Base-by-base conservation (phyloP, 352 stramenopile species). In the Phytophthora capsici region DNA sequence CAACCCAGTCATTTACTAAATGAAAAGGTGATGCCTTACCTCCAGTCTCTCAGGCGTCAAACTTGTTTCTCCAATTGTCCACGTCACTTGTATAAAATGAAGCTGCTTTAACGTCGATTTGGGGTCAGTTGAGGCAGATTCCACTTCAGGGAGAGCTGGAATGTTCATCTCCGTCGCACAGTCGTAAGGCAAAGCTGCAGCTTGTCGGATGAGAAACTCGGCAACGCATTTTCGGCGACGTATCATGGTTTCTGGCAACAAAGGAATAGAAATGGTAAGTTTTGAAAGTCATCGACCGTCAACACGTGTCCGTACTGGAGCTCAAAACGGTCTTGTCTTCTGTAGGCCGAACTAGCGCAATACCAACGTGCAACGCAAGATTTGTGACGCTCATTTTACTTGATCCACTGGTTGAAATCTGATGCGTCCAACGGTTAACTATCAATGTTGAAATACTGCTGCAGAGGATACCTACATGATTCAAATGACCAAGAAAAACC, bases 201-300 rank as follows among this genome's bases (percentile, higher is more conserved):
- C 79, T 37, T 89, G 63, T 45, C 78, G 73, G 38, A 90, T 89
- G 16, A 90, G 34, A 6, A 86, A 71, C 22, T 76, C 66, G 16
- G 78, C 76, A 26, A 90, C 46, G 16, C 57, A 66, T 43, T 80
- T 72, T 13, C 78, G 47, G 32, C 65, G 73, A 6, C 61, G 75
- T n/a, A 73, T 63, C 53, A 71, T 64, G 6, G 3, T 49, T 32
- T 73, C 66, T 73, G 44, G 1, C n/a, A 63, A 13, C 20, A 48
- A n/a, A n/a, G 6, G 19, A 19, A 48, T 12, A 23, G 1, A 30
- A 2, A 37, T 4, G 13, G 53, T 44, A 54, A 20, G 32, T 9
- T 17, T 28, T 22, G 9, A 7, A 20, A 7, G 19, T 48, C 10
- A 41, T 26, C 17, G 12, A 32, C 14, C 8, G 16, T n/a, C 12